Evolutionary conservation across 2,329 filamentous ascomycete genomes (phyloP).

Genomic region (Trichoderma simmonsii): DNA sequence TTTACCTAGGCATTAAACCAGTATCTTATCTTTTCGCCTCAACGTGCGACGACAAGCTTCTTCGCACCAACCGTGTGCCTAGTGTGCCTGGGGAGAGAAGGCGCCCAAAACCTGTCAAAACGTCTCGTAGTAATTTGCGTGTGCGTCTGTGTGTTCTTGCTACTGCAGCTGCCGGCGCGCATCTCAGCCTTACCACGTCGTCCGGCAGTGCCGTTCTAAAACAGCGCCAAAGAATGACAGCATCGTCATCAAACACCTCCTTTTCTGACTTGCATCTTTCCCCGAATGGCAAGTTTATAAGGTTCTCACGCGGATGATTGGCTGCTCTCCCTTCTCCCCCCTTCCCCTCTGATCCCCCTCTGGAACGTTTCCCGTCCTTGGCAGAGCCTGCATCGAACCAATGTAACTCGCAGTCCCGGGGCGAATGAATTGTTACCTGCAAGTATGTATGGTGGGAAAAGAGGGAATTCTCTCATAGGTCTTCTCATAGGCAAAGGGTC

Average conservation of each 20-base stretch:
- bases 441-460: neutral
- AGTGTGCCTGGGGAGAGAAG: neutral
- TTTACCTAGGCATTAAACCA: neutral
- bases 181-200: slow-evolving; percentile 18
- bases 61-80: slow-evolving; percentile 6
- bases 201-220: slow-evolving; percentile 16
- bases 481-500: neutral
- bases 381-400: neutral
- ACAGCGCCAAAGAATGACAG: slow-evolving; percentile 14
- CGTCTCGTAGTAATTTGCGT: neutral
- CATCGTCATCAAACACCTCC: slow-evolving; percentile 13
- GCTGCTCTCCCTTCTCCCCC: neutral
- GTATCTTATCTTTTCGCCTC: neutral
- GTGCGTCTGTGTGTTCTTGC: slow-evolving; percentile 10
- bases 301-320: slow-evolving; percentile 16
- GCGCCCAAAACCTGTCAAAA: neutral
- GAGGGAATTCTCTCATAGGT: neutral
- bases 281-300: slow-evolving; percentile 16
- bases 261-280: slow-evolving; percentile 15
- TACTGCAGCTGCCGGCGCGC: slow-evolving; percentile 19
- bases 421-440: neutral
- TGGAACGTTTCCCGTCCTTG: neutral
- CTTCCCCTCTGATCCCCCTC: neutral
- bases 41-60: neutral
- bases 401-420: neutral